Base-by-base conservation (phyloP, 2,329 filamentous ascomycete species). In the Ophiocordyceps camponoti-saundersi region DNA sequence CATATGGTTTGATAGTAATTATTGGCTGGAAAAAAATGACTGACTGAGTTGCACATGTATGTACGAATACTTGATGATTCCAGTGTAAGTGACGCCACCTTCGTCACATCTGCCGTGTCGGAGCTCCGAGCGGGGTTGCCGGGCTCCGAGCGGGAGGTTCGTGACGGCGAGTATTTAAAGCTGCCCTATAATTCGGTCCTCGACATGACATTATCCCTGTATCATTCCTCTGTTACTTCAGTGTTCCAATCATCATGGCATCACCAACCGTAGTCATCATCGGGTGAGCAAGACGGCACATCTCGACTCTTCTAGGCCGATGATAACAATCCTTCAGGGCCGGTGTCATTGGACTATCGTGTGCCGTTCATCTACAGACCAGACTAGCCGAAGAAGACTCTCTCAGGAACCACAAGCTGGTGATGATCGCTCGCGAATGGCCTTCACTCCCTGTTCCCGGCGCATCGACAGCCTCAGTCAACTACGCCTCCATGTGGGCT, bases 401-500 rank as follows among this genome's bases (percentile, higher is more conserved):
- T 3, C 23, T 29, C 13, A 43, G 30, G 6, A 21, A 45, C 11
- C 47, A 50, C 22, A 45, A 51, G 0, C 48, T 64, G 0, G 48
- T 62, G 3, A 47, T 64, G 7, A 55, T 59, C 2, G 54, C 61
- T 2, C 55, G 56, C 30, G 61, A 64, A 55, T 64, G 61, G 61
- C 61, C 61, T 8, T 56, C 51, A 36, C 7, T 16, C 7, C 60
- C 58, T 16, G 59, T 61, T 1, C 59, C 61, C 0, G 60, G 61
- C 0, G 56, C 57, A 0, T 57, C 61, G 1, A 12, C 44, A 2
- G 59, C 61, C 46, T 64, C 61, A 0, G 51, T 53, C 21, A 55
- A 77, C 60, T 77, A 69, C 55, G 70, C 73, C 15, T 77, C 73
- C 29, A 72, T 73, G 46, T 77, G 72, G 73, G 73, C 67, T 34